A percentile compares a stretch with the other conserved stretches of the same genome.
These are phyloP conservation scores for Fusarium albidum DNA, from an alignment of 2,329 filamentous ascomycete genomes.

Conservation along the genomic window DNA sequence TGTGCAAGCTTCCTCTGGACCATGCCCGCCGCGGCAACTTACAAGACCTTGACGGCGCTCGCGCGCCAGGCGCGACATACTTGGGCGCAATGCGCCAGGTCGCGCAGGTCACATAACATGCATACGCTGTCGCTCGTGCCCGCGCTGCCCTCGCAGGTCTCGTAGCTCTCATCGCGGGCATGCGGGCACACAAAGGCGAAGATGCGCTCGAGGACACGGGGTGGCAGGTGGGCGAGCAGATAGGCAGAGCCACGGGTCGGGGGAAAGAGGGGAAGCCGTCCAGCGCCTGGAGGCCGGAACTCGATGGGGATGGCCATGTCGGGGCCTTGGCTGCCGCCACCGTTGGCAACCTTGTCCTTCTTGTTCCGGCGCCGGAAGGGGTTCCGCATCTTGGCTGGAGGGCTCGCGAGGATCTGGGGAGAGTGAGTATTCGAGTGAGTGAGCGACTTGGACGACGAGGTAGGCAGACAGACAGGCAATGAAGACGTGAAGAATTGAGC, in stretches of 20 bases:
- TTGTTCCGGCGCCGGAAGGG: slow-evolving; percentile 50
- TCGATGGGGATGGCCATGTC: slow-evolving; percentile 41
- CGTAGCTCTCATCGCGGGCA: slow-evolving; percentile 77
- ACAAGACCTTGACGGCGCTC: slow-evolving; percentile 66
- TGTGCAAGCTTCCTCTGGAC: background rate
- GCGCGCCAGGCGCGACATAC: slow-evolving; percentile 77
- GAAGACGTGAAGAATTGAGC: slow-evolving; percentile 2
- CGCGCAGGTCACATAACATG: slow-evolving; percentile 92
- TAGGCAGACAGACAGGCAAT: slow-evolving; percentile 4
- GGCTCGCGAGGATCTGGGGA: slow-evolving; percentile 1
- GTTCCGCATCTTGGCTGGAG: slow-evolving; percentile 45
- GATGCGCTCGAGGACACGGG: slow-evolving; percentile 76
- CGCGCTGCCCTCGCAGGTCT: slow-evolving; percentile 82
- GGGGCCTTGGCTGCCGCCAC: slow-evolving; percentile 29
- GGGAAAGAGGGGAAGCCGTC: slow-evolving; percentile 42
- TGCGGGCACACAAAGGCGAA: slow-evolving; percentile 88
- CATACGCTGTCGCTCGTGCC: slow-evolving; percentile 73
- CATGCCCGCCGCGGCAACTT: slow-evolving; percentile 49
- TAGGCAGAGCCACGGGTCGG: slow-evolving; percentile 53
- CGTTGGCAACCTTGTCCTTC: slow-evolving; percentile 43
- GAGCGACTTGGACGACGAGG: background rate
- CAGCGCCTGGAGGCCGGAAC: slow-evolving; percentile 39
- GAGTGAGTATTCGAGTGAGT: slow-evolving; percentile 4
- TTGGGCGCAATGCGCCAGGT: slow-evolving; percentile 80
- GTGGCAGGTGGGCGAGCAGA: slow-evolving; percentile 65